Evolutionary conservation across 1,139 yeast genomes (phyloP).

Genomic region (Blastobotrys apis): DNA sequence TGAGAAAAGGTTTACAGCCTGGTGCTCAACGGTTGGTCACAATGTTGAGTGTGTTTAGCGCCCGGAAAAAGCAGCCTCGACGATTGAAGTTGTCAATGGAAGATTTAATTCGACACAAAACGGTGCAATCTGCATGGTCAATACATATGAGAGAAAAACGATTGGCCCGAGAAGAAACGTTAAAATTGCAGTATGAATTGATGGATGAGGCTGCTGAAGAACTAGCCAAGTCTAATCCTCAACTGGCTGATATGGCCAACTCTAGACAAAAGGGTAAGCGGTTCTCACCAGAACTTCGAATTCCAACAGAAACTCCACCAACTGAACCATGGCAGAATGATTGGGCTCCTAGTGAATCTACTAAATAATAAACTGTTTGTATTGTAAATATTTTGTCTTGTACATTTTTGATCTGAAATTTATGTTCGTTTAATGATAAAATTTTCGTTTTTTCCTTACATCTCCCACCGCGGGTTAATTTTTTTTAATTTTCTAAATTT

Average conservation of each 20-base stretch:
- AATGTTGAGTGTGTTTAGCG: conserved; percentile 72
- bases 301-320: conserved; percentile 93
- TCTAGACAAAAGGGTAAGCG: conserved; percentile 46
- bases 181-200: conserved; percentile 60
- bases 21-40: conserved; percentile 56
- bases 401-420: background rate
- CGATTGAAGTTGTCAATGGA: conserved; percentile 70
- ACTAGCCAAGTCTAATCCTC: conserved; percentile 49
- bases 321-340: conserved; percentile 74
- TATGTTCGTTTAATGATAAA: background rate
- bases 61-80: conserved; percentile 83
- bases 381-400: background rate
- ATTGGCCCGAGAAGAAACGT: conserved; percentile 41
- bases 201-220: conserved; percentile 73
- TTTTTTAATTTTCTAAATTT: background rate
- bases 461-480: no score
- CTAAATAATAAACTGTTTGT: conserved; percentile 6
- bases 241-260: conserved; percentile 49
- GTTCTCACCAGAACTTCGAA: conserved; percentile 56
- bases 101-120: conserved; percentile 79
- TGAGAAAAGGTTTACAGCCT: conserved; percentile 44
- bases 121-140: conserved; percentile 82
- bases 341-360: conserved; percentile 38
- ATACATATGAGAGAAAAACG: conserved; percentile 48
- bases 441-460: no score